Conservation (phyloP, 2,329 filamentous ascomycete genomes). For the Trichoderma guizhouense region DNA sequence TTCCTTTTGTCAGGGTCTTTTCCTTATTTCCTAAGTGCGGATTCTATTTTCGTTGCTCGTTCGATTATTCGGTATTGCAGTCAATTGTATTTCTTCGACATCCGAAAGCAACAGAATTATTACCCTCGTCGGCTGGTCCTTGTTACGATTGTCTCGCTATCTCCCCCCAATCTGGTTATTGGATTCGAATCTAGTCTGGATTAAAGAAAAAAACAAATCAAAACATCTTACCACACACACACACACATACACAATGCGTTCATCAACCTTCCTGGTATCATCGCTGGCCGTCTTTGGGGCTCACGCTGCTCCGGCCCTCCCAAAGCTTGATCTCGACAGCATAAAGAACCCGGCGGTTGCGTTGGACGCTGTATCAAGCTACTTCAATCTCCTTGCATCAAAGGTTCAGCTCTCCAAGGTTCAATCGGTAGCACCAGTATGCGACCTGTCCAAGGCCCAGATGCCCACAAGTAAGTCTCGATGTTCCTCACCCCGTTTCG, state of each 20-base stretch:
- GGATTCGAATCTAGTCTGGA: not conserved
- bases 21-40: conserved; percentile 21
- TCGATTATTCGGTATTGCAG: conserved; percentile 18
- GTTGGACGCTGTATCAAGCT: conserved; percentile 51
- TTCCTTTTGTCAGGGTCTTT: conserved; percentile 20
- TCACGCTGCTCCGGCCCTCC: conserved; percentile 45
- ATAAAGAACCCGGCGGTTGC: conserved; percentile 37
- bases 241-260: conserved; percentile 44
- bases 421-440: conserved; percentile 43
- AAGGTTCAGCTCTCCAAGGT: conserved; percentile 50
- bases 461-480: conserved; percentile 47
- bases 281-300: conserved; percentile 42
- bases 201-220: not conserved
- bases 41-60: conserved; percentile 24
- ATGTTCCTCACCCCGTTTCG: not conserved
- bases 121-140: conserved; percentile 7
- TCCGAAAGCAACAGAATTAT: not conserved
- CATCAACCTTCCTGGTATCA: conserved; percentile 45
- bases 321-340: conserved; percentile 35
- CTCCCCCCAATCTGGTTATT: conserved; percentile 17
- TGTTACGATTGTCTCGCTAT: conserved; percentile 13
- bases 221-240: not conserved
- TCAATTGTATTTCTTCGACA: not conserved
- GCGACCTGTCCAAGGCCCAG: conserved; percentile 52
- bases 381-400: conserved; percentile 57